These are phyloP conservation scores for Boletus barrowsii DNA, from an alignment of 768 basidiomycete species.

Conservation along the genomic window DNA sequence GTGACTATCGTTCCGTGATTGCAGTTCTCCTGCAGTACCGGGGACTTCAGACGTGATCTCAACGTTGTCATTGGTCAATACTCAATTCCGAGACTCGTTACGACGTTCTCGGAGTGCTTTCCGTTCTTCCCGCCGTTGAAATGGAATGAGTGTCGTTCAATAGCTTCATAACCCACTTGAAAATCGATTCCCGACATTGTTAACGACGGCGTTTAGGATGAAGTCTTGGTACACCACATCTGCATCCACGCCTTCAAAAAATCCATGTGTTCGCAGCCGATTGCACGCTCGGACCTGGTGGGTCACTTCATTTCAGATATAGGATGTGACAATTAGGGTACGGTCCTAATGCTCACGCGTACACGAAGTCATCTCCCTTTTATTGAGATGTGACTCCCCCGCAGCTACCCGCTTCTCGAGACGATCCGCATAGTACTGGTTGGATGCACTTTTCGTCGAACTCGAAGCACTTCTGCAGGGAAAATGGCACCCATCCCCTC, in stretches of 20 bases:
- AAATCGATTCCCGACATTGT: neutral
- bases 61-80: neutral
- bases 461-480: conserved; percentile 2
- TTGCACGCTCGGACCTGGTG: conserved; percentile 15
- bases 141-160: conserved; percentile 8
- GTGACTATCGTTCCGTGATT: neutral
- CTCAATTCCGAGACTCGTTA: neutral
- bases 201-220: conserved; percentile 19
- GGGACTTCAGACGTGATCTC: neutral
- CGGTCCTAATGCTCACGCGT: conserved; percentile 4
- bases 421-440: conserved; percentile 16
- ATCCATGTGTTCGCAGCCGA: conserved; percentile 12
- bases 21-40: neutral
- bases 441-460: conserved; percentile 5
- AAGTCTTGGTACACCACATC: neutral
- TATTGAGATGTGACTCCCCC: conserved; percentile 2
- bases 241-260: conserved; percentile 7
- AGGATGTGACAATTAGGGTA: neutral
- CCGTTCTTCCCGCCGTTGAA: conserved; percentile 1
- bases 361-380: conserved; percentile 4
- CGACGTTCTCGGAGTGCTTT: conserved; percentile 1
- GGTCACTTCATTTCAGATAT: conserved; percentile 15
- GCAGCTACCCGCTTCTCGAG: conserved; percentile 16
- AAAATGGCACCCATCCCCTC: conserved; percentile 7
- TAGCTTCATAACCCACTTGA: conserved; percentile 4